Evolutionary conservation across 768 basidiomycete species (phyloP).

Genomic region (Hericium alpestre): DNA sequence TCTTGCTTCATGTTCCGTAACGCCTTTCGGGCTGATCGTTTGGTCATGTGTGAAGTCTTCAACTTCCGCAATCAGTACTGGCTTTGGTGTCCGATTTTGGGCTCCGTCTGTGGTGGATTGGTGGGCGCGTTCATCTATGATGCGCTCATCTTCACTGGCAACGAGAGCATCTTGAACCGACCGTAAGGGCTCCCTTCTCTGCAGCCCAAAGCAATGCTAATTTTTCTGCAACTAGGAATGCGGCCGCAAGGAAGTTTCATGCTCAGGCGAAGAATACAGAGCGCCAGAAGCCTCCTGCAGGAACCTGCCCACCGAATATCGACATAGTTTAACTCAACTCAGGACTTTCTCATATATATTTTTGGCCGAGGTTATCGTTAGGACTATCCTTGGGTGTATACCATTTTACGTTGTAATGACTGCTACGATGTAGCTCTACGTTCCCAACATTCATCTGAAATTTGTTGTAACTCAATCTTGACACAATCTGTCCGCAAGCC

Average conservation of each 20-base stretch:
- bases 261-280: background rate
- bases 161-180: background rate
- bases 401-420: too few species aligned
- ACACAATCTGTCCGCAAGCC: too few species aligned
- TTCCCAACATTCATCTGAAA: too few species aligned
- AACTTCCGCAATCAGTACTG: slow-evolving; percentile 50
- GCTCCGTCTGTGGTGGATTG: slow-evolving; percentile 48
- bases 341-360: background rate
- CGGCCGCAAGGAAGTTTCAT: background rate
- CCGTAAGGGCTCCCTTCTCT: background rate
- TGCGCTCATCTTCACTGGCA: slow-evolving; percentile 31
- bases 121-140: slow-evolving; percentile 50
- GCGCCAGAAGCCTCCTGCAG: background rate
- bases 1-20: background rate
- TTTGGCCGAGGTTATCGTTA: too few species aligned
- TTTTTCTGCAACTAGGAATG: background rate
- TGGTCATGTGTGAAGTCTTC: slow-evolving; percentile 21
- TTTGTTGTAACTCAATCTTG: too few species aligned
- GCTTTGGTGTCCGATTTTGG: slow-evolving; percentile 62
- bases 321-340: background rate
- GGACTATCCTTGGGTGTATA: too few species aligned
- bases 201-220: background rate
- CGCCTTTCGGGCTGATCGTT: background rate
- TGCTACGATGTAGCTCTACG: too few species aligned
- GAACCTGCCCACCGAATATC: background rate